Percentiles rank a stretch among this genome's conserved stretches.
These are phyloP conservation scores for Podosphaera xanthii DNA, from an alignment of 2,329 filamentous ascomycete genomes.

Conservation along the genomic window DNA sequence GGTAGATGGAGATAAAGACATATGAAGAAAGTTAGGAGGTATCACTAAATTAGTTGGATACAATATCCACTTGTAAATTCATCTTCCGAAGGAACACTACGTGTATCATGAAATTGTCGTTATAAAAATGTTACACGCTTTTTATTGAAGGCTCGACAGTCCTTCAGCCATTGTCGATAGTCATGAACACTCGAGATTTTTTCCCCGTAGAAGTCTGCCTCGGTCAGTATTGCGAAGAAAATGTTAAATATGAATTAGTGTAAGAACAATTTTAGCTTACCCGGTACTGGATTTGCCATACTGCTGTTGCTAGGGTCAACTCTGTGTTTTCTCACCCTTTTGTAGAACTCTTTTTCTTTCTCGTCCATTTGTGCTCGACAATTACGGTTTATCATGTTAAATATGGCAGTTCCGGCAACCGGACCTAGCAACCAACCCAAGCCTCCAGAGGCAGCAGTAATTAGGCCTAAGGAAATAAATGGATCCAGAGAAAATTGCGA, in stretches of 20 bases:
- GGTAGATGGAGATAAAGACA: background rate
- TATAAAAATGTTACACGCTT: conserved; percentile 27
- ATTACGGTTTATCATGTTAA: conserved; percentile 51
- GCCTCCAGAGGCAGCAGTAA: conserved; percentile 54
- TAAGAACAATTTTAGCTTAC: conserved; percentile 7
- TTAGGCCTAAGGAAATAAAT: conserved; percentile 60
- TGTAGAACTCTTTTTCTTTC: conserved; percentile 91
- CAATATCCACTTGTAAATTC: no score
- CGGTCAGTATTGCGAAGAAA: conserved; percentile 31
- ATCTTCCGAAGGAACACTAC: background rate
- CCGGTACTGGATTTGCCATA: conserved; percentile 55
- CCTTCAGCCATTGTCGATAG: conserved; percentile 90
- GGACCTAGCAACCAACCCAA: conserved; percentile 77
- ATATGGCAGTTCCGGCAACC: conserved; percentile 55
- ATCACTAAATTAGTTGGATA: background rate
- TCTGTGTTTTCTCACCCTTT: conserved; percentile 71
- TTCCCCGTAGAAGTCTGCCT: conserved; percentile 77
- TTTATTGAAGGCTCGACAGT: conserved; percentile 90
- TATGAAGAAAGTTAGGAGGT: background rate
- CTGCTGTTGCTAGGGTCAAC: conserved; percentile 81
- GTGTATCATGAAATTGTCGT: conserved; percentile 1
- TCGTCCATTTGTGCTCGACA: conserved; percentile 50
- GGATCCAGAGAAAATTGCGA: conserved; percentile 65
- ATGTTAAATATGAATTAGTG: background rate
- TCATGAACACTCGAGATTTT: conserved; percentile 86